Evolutionary conservation across 2,329 filamentous ascomycete species (phyloP).

Genomic region (Paecilomyces dactylethromorphus): DNA sequence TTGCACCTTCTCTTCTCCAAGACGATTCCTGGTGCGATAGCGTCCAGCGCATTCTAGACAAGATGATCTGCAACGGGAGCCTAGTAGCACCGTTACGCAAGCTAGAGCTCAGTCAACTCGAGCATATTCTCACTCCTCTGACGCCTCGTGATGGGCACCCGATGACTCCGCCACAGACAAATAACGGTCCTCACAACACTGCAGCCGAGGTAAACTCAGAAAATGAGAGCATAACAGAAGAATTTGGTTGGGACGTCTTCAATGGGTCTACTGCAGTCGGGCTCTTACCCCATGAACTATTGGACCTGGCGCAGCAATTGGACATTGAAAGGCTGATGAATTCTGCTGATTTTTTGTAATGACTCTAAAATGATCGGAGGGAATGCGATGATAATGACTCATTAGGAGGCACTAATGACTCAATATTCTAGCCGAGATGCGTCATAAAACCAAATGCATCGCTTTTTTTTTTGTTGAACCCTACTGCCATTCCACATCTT

Average conservation of each 20-base stretch:
- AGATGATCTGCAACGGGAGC: slow-evolving; percentile 32
- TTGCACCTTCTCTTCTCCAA: slow-evolving; percentile 28
- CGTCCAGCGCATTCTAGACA: slow-evolving; percentile 30
- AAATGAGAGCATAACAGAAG: neutral
- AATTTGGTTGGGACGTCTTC: neutral
- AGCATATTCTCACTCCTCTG: slow-evolving; percentile 29
- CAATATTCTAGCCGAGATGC: neutral
- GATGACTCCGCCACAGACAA: neutral
- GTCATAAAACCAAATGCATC: no score
- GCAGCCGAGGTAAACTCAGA: neutral
- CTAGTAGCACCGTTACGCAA: slow-evolving; percentile 32
- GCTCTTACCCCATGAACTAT: neutral
- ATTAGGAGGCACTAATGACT: neutral
- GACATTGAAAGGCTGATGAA: neutral
- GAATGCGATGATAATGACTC: neutral
- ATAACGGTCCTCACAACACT: neutral
- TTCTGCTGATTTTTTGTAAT: neutral
- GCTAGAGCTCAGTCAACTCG: slow-evolving; percentile 31
- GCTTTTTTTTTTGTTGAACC: no score
- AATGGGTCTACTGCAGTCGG: neutral
- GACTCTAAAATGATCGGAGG: neutral
- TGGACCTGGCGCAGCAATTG: neutral
- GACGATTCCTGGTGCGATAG: slow-evolving; percentile 32
- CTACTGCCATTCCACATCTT: no score
- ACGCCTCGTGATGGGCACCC: slow-evolving; percentile 18